phyloP scores from a whole-genome alignment of 2,329 filamentous ascomycete species.

The Paraphaeosphaeria sporulosa region DNA sequence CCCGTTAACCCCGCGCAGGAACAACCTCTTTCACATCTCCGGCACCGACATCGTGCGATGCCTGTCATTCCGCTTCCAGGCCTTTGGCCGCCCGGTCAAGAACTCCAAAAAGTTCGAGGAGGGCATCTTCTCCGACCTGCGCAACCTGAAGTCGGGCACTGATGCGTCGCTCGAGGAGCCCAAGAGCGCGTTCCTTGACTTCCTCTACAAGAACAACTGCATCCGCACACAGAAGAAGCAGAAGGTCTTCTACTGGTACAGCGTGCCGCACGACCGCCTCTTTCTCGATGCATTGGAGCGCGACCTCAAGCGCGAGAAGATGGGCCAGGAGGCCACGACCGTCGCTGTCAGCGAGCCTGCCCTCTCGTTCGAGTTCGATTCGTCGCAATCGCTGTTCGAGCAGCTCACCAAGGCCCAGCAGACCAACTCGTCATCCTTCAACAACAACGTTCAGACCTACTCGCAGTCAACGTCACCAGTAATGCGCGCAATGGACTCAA shows the following conservation, averaged over 20 bases:
- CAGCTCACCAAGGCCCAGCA: conserved; percentile 99
- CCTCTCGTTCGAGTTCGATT: conserved; percentile 98
- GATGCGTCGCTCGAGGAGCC: conserved; percentile 98
- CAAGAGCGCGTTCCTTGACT: conserved; percentile 97
- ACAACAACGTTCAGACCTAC: conserved; percentile 70
- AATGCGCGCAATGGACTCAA: conserved; percentile 88
- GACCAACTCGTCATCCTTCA: conserved; percentile 97
- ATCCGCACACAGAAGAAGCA: conserved; percentile 99
- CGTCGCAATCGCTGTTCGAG: conserved; percentile 97
- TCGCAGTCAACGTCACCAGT: conserved; percentile 88
- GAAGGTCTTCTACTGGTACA: conserved; percentile 99
- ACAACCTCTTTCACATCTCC: conserved; percentile 99
- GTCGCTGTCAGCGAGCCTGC: conserved; percentile 96
- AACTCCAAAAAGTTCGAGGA: conserved; percentile 99
- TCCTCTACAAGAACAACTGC: conserved; percentile 99
- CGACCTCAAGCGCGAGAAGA: conserved; percentile 98
- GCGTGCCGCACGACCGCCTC: conserved; percentile 94
- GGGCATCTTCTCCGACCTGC: conserved; percentile 97
- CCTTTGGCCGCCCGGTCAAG: conserved; percentile 96
- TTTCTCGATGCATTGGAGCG: conserved; percentile 98
- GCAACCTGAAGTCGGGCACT: conserved; percentile 97
- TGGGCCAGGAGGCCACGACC: conserved; percentile 97
- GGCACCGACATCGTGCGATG: conserved; percentile 99
- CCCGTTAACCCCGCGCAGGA: conserved; percentile 63
- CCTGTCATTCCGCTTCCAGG: conserved; percentile 96